Evolutionary conservation across 164 flowering plant genomes (phyloP).

Genomic region (Echeveria elegans): DNA sequence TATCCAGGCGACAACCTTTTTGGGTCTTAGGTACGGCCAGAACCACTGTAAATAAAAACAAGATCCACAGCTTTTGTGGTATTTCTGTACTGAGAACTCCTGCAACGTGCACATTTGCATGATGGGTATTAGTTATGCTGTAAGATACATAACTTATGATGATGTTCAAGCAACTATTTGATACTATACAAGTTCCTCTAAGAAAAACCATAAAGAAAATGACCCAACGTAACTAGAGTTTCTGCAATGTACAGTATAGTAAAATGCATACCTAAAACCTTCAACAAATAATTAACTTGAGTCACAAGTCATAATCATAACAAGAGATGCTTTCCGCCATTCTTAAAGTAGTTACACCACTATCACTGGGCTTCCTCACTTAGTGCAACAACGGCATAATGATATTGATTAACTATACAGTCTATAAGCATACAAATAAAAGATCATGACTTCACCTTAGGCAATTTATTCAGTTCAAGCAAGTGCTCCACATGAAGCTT

Average conservation of each 20-base stretch:
- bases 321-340: background rate
- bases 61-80: background rate
- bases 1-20: background rate
- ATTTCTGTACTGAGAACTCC: background rate
- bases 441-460: slow-evolving; percentile 40
- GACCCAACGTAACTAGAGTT: background rate
- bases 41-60: background rate
- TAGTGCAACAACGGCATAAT: background rate
- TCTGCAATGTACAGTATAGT: background rate
- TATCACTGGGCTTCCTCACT: background rate
- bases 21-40: background rate
- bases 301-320: background rate
- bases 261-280: background rate
- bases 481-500: slow-evolving; percentile 89
- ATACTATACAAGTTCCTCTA: background rate
- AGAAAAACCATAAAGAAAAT: background rate
- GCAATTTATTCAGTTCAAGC: slow-evolving; percentile 62
- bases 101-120: background rate
- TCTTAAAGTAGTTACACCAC: background rate
- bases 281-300: background rate
- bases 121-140: background rate
- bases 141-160: background rate
- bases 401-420: background rate
- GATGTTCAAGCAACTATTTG: background rate
- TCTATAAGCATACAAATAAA: background rate